phyloP scores from a whole-genome alignment of 805 yeast genomes.

The Kazachstania bromeliacearum region DNA sequence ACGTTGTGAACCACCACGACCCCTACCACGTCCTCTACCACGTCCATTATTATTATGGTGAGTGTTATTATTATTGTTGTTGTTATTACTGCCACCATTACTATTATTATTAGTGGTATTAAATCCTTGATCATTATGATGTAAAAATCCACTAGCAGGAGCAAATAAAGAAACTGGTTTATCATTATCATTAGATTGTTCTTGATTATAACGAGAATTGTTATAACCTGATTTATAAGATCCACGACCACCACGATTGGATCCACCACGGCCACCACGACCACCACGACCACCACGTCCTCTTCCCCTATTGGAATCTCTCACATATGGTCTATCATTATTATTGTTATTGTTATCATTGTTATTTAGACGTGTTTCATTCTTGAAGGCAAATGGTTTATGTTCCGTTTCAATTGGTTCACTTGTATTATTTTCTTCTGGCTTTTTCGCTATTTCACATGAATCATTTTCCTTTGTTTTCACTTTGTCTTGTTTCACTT shows the following conservation, averaged over 20 bases:
- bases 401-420: background rate
- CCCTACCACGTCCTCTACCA: conserved; percentile 7
- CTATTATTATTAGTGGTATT: no score
- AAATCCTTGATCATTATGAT: conserved; percentile 8
- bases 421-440: background rate
- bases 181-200: conserved; percentile 4
- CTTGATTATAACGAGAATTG: background rate
- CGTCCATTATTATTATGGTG: conserved; percentile 13
- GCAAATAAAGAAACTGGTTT: conserved; percentile 22
- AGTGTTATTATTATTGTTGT: conserved; percentile 9
- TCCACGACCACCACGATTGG: conserved; percentile 7
- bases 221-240: conserved; percentile 4
- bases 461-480: background rate
- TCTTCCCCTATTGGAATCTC: conserved; percentile 3
- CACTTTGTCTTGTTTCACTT: background rate
- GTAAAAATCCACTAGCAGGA: conserved; percentile 28
- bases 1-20: conserved; percentile 13
- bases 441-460: background rate
- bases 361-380: conserved; percentile 1
- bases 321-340: conserved; percentile 2
- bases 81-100: conserved; percentile 8
- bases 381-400: conserved; percentile 12
- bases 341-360: conserved; percentile 1
- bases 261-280: conserved; percentile 6
- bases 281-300: conserved; percentile 5